Evolutionary conservation across 2,329 filamentous ascomycete genomes (phyloP).

Genomic region (Trichoderma cornu-damae): DNA sequence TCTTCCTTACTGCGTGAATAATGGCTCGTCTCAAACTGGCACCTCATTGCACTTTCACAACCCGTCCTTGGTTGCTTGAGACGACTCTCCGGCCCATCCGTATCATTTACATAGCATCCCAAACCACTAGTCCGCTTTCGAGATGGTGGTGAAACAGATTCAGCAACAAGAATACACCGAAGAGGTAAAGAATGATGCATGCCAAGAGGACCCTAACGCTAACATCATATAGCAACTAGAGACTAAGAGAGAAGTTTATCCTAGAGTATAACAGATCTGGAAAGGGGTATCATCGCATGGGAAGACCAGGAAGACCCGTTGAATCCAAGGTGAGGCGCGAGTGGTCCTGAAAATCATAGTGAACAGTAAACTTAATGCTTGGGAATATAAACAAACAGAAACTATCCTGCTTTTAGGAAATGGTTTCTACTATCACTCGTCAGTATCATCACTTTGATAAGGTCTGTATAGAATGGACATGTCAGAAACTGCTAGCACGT

Average conservation of each 20-base stretch:
- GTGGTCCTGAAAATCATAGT: background rate
- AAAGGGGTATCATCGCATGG: constrained; percentile 40
- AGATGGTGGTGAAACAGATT: background rate
- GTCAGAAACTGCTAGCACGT: background rate
- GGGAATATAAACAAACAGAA: constrained; percentile 25
- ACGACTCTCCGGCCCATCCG: too few relatives aligned
- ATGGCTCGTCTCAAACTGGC: background rate
- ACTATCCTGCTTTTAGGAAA: constrained; percentile 47
- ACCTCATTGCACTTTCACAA: background rate
- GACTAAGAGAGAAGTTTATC: constrained; percentile 5
- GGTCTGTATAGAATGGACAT: background rate
- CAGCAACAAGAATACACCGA: background rate
- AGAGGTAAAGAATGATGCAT: background rate
- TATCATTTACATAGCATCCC: background rate
- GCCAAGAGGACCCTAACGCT: background rate
- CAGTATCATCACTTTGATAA: constrained; percentile 46
- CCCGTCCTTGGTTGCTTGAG: background rate
- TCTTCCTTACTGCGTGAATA: background rate
- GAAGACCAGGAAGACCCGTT: constrained; percentile 41
- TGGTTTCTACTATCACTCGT: constrained; percentile 40
- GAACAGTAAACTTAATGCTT: background rate
- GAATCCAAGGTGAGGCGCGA: constrained; percentile 36
- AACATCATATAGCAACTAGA: background rate
- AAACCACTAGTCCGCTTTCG: background rate
- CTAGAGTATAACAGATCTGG: constrained; percentile 3